Evolutionary conservation across 2,329 filamentous ascomycete genomes (phyloP).

Genomic region (Exophiala bonariae): DNA sequence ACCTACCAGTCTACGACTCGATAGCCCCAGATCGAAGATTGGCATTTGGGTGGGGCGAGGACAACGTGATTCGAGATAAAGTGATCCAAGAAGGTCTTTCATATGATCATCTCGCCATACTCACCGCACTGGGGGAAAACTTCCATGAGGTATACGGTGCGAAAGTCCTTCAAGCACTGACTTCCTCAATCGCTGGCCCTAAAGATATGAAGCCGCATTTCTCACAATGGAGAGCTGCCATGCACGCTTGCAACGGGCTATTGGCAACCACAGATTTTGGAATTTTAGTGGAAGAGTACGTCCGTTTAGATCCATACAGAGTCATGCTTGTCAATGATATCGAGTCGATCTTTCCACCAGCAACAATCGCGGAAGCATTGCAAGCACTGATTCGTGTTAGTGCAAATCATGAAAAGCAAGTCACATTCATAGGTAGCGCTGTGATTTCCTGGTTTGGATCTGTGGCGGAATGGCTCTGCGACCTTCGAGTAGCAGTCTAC

Average conservation of each 20-base stretch:
- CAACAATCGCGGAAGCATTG: constrained; percentile 16
- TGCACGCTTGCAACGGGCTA: constrained; percentile 22
- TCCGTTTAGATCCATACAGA: constrained; percentile 21
- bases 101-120: constrained; percentile 25
- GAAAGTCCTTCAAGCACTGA: constrained; percentile 18
- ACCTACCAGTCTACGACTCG: constrained; percentile 17
- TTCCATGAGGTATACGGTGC: constrained; percentile 25
- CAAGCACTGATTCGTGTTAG: constrained; percentile 21
- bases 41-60: constrained; percentile 23
- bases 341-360: constrained; percentile 16
- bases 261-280: constrained; percentile 25
- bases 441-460: constrained; percentile 27
- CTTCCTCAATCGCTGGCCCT: constrained; percentile 10
- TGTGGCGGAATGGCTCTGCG: constrained; percentile 25
- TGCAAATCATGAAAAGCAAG: constrained; percentile 14
- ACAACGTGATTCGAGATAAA: constrained; percentile 21
- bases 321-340: constrained; percentile 6
- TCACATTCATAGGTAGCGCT: constrained; percentile 23
- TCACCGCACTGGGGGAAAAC: constrained; percentile 21
- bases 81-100: constrained; percentile 21
- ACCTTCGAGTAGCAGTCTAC: constrained; percentile 21
- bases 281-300: constrained; percentile 24
- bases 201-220: constrained; percentile 25
- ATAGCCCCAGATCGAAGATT: constrained; percentile 17
- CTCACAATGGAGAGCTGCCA: constrained; percentile 19